Conservation (phyloP, 2,329 filamentous ascomycete species). For the Corinectria fuckeliana region DNA sequence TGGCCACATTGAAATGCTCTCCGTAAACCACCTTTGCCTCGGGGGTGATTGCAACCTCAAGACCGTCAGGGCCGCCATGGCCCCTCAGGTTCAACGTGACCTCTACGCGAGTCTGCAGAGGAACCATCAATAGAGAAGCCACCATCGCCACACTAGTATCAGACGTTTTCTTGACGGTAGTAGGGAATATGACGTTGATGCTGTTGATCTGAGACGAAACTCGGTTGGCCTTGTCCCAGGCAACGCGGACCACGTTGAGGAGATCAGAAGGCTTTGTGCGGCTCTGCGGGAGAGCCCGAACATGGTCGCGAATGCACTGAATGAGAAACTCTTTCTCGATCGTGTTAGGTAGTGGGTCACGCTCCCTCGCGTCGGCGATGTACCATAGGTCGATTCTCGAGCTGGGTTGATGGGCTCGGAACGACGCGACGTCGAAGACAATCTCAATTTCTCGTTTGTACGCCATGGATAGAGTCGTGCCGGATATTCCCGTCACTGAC, state of each 20-base stretch:
- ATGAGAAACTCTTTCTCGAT: constrained; percentile 78
- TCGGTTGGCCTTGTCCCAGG: constrained; percentile 70
- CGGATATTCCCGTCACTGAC: constrained; percentile 70
- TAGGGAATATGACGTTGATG: constrained; percentile 70
- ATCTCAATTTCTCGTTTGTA: constrained; percentile 77
- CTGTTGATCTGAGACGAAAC: constrained; percentile 67
- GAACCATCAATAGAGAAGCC: constrained; percentile 66
- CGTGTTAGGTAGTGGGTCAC: constrained; percentile 61
- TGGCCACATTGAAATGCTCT: constrained; percentile 76
- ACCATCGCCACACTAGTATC: constrained; percentile 70
- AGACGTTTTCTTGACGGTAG: constrained; percentile 65
- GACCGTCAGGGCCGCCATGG: constrained; percentile 51
- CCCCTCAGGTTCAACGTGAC: constrained; percentile 63
- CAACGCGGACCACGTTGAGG: constrained; percentile 62
- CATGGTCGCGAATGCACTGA: constrained; percentile 71
- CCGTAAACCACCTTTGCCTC: constrained; percentile 75
- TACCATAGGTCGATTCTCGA: constrained; percentile 73
- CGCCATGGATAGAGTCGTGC: constrained; percentile 72
- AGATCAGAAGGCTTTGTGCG: constrained; percentile 63
- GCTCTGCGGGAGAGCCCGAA: constrained; percentile 66
- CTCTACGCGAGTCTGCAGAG: constrained; percentile 72
- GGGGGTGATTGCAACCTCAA: constrained; percentile 61
- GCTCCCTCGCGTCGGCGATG: constrained; percentile 64
- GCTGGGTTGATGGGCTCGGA: constrained; percentile 55
- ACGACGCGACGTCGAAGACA: constrained; percentile 71